Evolutionary conservation across 208 protist species (phyloP), one percentile per base, ranked within the genome.

Genomic region (Hexamita inflata): DNA sequence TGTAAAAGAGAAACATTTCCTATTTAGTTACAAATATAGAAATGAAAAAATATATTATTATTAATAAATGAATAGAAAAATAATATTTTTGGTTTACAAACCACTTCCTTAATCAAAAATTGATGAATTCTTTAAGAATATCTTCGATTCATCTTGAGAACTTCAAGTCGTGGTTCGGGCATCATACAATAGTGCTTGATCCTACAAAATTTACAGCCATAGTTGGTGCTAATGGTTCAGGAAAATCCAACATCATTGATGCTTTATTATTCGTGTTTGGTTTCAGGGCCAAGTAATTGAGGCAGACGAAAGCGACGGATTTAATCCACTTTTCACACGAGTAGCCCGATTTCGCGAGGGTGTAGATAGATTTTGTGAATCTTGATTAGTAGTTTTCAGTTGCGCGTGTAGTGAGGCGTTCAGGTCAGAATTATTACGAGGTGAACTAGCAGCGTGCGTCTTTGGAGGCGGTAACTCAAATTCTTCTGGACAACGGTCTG

Each of bases 241-340:
- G 96, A 73, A 99, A 99, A 87, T 98, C 93, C 15, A 99, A 99
- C 83, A 94, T 99, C 26, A 98, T 99, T 75, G 97, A 99, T 83
- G 88, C 93, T 1, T 90, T 99, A 83, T 87, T 99, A 4, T 99
- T 99, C 85, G 96, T 99, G 24, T 99, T 99, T 86, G 96, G 96
- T 49, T 93, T 92, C 64, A 88, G 89, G 45, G 94, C 95, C 0
- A 93, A 93, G 75, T 87, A 97, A 80, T 93, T 99, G 34, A 89
- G 97, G n/a, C 82, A 89, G 49, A 83, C 90, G 28, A 96, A 94
- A 80, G 65, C 98, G 0, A 88, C 85, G 0, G 95, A 98, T 78
- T 88, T 99, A 9, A 98, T 99, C 78, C 96, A 99, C 84, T 91
- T 87, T 74, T 98, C 94, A 15, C 87, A 29, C 0, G 9, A 42